Percentiles rank a stretch among this genome's conserved stretches.
Evolutionary conservation across 192 early-diverging fungal species (phyloP).

Genomic region (Coemansia sp.): DNA sequence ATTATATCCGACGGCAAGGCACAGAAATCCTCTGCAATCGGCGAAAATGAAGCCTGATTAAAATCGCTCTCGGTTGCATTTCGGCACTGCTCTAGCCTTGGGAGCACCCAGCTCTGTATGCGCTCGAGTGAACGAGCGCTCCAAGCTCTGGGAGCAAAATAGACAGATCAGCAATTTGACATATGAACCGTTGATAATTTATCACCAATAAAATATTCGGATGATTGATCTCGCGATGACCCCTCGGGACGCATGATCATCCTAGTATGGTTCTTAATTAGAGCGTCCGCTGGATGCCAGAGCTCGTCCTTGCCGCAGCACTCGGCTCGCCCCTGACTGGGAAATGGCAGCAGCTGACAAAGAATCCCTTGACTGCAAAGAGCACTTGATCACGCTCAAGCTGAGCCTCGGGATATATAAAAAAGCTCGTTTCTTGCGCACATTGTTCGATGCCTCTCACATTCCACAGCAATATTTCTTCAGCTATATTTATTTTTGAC

Average conservation of each 20-base stretch:
- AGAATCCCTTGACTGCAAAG: background rate
- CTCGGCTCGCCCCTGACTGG: too few species aligned
- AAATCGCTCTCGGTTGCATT: constrained; percentile 35
- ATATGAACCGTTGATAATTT: constrained; percentile 17
- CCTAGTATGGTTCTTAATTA: constrained; percentile 3
- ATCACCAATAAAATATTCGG: too few species aligned
- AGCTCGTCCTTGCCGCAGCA: too few species aligned
- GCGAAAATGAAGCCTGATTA: constrained; percentile 33
- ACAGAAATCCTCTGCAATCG: constrained; percentile 10
- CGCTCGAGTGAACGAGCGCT: constrained; percentile 28
- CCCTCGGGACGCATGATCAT: background rate
- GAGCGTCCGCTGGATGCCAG: too few species aligned
- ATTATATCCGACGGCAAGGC: constrained; percentile 15
- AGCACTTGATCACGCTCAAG: background rate
- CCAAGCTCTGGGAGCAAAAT: constrained; percentile 12
- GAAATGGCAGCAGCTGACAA: background rate
- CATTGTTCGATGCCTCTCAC: background rate
- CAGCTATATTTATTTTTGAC: background rate
- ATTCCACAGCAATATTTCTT: background rate
- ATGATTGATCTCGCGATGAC: background rate
- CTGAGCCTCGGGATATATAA: background rate
- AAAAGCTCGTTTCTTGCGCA: background rate
- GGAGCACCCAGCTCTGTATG: constrained; percentile 26
- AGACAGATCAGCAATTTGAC: constrained; percentile 50
- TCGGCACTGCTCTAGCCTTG: constrained; percentile 43